These are phyloP conservation scores for Coelastrella sp. DNA, from an alignment of 139 green algal genomes.

Conservation along the genomic window DNA sequence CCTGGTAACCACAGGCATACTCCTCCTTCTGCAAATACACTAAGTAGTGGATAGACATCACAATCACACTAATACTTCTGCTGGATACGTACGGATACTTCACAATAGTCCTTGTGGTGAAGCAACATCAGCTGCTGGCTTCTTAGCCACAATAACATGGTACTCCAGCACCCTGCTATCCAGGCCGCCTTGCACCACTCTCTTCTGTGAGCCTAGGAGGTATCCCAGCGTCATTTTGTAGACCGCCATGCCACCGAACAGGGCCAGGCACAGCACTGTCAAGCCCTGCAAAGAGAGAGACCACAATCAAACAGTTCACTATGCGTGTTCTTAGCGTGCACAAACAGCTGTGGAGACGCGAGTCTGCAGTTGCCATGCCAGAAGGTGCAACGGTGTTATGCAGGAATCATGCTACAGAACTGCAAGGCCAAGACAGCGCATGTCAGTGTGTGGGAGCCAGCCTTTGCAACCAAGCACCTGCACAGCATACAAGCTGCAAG, in stretches of 20 bases:
- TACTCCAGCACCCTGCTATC: constrained; percentile 36
- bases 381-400: too few relatives aligned
- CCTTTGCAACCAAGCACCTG: too few relatives aligned
- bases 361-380: not conserved
- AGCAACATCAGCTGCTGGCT: not conserved
- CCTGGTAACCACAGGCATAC: too few relatives aligned
- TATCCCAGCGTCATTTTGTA: not conserved
- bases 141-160: constrained; percentile 41
- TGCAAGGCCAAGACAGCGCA: not conserved
- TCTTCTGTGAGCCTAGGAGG: not conserved
- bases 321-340: not conserved
- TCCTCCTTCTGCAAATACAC: too few relatives aligned
- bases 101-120: too few relatives aligned
- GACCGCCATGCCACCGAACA: constrained; percentile 1
- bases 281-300: not conserved
- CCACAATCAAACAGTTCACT: too few relatives aligned
- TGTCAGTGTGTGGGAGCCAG: not conserved
- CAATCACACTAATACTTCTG: not conserved
- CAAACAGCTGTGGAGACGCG: not conserved
- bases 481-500: too few relatives aligned
- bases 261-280: not conserved
- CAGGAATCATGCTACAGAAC: not conserved
- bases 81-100: too few relatives aligned
- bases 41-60: too few relatives aligned
- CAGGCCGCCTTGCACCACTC: not conserved